Evolutionary conservation across 177 flowering plant genomes (phyloP).

Genomic region (Vitis hybrid): DNA sequence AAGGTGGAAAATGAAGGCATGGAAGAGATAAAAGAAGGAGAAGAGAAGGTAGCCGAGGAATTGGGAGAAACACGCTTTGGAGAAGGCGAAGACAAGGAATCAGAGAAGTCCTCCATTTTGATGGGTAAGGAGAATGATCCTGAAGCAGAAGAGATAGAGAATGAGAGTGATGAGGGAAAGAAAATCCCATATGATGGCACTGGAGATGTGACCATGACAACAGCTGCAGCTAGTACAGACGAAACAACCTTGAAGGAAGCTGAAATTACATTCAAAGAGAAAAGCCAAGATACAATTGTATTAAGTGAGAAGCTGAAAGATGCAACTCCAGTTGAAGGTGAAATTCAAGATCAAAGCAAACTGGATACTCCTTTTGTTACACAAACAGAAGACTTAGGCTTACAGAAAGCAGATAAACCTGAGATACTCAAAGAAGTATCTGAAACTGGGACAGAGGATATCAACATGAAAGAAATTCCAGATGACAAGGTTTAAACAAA

Average conservation of each 20-base stretch:
- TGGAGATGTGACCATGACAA: not conserved
- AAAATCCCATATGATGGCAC: not conserved
- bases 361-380: not conserved
- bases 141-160: constrained; percentile 7
- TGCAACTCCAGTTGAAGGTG: constrained; percentile 7
- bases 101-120: not conserved
- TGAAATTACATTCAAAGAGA: not conserved
- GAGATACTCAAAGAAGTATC: constrained; percentile 3
- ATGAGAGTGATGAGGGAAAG: constrained; percentile 5
- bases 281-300: not conserved
- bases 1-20: constrained; percentile 3
- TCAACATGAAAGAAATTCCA: constrained; percentile 7
- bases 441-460: not conserved
- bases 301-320: not conserved
- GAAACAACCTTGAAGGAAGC: constrained; percentile 7
- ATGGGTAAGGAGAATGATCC: constrained; percentile 1
- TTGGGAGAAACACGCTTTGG: constrained; percentile 3
- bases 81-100: constrained; percentile 6
- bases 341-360: constrained; percentile 6
- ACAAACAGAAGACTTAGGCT: constrained; percentile 10
- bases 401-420: constrained; percentile 8
- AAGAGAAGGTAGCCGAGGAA: constrained; percentile 2
- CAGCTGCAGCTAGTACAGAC: not conserved
- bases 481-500: constrained; percentile 3
- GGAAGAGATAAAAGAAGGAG: constrained; percentile 1